Evolutionary conservation across 495 filamentous ascomycete species (phyloP).

Genomic region (Podospora pseudocomata): DNA sequence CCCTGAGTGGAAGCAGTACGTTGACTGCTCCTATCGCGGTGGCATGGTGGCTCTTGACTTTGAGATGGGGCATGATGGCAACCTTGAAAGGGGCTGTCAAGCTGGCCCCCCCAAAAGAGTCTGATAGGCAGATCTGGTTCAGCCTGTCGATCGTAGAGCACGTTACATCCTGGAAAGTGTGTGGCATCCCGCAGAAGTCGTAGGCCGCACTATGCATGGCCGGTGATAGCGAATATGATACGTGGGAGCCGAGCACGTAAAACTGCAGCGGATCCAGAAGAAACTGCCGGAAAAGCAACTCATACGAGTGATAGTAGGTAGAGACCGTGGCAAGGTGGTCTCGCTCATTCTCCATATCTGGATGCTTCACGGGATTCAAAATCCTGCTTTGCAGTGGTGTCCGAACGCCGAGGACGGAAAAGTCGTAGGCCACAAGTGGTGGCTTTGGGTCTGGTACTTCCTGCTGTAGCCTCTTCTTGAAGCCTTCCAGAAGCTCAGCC

Average conservation of each 20-base stretch:
- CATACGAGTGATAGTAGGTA: slow-evolving; percentile 48
- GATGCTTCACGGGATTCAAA: slow-evolving; percentile 66
- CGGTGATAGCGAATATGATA: slow-evolving; percentile 71
- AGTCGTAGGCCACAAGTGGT: slow-evolving; percentile 68
- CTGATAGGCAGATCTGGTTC: slow-evolving; percentile 58
- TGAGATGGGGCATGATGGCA: slow-evolving; percentile 62
- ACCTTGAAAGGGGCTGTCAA: slow-evolving; percentile 76
- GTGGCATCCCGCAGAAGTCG: slow-evolving; percentile 65
- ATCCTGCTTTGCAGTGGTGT: slow-evolving; percentile 66
- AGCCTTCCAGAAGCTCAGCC: slow-evolving; percentile 54
- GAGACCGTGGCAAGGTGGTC: slow-evolving; percentile 42
- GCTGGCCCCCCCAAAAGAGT: slow-evolving; percentile 68
- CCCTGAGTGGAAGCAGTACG: slow-evolving; percentile 71
- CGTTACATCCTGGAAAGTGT: slow-evolving; percentile 64
- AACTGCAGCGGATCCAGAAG: slow-evolving; percentile 65
- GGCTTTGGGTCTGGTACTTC: slow-evolving; percentile 53
- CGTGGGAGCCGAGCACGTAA: slow-evolving; percentile 69
- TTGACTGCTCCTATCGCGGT: slow-evolving; percentile 80
- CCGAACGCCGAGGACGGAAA: slow-evolving; percentile 62
- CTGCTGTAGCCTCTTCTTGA: slow-evolving; percentile 45
- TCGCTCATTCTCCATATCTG: slow-evolving; percentile 53
- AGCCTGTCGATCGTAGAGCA: slow-evolving; percentile 61
- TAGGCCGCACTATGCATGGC: slow-evolving; percentile 78
- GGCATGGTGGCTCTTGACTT: slow-evolving; percentile 69
- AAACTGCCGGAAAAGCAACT: slow-evolving; percentile 54